phyloP scores from a whole-genome alignment of 441 rosid genomes.

The Pelargonium myrrhifolium region DNA sequence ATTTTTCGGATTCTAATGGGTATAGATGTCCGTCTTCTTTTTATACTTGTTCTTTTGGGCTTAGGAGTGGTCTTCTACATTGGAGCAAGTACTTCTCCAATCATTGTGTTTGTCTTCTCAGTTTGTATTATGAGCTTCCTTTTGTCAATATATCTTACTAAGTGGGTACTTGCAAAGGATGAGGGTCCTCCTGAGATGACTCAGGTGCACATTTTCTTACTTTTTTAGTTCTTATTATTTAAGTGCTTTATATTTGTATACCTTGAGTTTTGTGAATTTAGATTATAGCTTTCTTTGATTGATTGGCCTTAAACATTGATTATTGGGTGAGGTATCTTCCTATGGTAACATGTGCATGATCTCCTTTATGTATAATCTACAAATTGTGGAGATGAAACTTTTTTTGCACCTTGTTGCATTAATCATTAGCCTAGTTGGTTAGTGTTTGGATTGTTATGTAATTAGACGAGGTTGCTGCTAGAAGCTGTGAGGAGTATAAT shows the following conservation, averaged over 20 bases:
- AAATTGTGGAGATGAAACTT: neutral
- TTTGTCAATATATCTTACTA: slow-evolving; percentile 65
- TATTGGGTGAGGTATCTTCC: too few species aligned
- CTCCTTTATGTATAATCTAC: neutral
- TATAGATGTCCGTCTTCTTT: slow-evolving; percentile 73
- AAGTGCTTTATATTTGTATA: neutral
- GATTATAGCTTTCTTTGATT: neutral
- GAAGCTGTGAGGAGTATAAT: neutral
- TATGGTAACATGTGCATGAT: too few species aligned
- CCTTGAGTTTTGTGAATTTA: neutral
- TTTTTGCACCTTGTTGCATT: neutral
- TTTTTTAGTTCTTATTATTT: slow-evolving; percentile 2
- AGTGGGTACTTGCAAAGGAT: slow-evolving; percentile 96
- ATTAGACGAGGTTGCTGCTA: neutral
- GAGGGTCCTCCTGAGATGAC: slow-evolving; percentile 98
- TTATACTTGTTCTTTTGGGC: slow-evolving; percentile 56
- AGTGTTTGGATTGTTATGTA: neutral
- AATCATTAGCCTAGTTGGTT: neutral
- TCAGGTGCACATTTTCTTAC: slow-evolving; percentile 45
- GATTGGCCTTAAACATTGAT: too few species aligned
- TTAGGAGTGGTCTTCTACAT: slow-evolving; percentile 70
- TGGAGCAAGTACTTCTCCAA: slow-evolving; percentile 89
- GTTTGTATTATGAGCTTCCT: slow-evolving; percentile 81
- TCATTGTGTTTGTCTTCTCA: slow-evolving; percentile 83
- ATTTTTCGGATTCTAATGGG: slow-evolving; percentile 73